Base-by-base conservation (phyloP, 2,329 filamentous ascomycete species). In the Colletotrichum liaoningense region DNA sequence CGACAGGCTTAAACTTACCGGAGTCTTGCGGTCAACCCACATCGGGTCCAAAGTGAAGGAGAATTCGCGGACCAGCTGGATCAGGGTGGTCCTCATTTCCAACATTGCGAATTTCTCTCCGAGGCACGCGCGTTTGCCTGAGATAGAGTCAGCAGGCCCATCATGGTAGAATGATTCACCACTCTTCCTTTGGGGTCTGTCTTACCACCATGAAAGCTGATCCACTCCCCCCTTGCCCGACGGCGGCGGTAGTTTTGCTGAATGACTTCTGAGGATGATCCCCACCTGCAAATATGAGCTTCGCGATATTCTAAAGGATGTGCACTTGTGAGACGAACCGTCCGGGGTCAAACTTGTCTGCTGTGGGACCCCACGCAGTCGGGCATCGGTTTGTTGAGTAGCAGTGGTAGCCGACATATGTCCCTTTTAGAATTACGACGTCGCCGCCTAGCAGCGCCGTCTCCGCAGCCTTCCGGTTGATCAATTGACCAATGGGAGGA, bases 401-500 rank as follows among this genome's bases (percentile, higher is more conserved):
- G 26, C 82, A 80, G 71, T 84, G 83, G 75, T 83, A 85, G 12
- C 83, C 84, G 4, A 85, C 75, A 72, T 82, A 85, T 1, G 82
- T 84, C 5, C 80, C 81, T 57, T 75, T 74, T 1, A 82, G 81
- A 16, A 85, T 78, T 2, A 77, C 67, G n/a, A 85, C 75, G 2
- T 80, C 75, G 28, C 78, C 73, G 14, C 80, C 78, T 16, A 81
- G 76, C 2, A 76, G 55, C 6, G 75, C 74, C 4, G 77, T 62
- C 19, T 57, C 67, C 54, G 76, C 74, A 0, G 81, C 82, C 4
- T 82, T 81, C 6, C 86, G 82, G 67, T 88, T 88, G 75, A 88
- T 84, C 55, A 88, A 80, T 71, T 88, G 86, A 0, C 81, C 83
- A 63, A 88, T 84, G 8, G 87, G 86, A 0, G 87, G 87, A 69